Conservation (phyloP, 768 basidiomycete species). For the Termitomyces sp. region DNA sequence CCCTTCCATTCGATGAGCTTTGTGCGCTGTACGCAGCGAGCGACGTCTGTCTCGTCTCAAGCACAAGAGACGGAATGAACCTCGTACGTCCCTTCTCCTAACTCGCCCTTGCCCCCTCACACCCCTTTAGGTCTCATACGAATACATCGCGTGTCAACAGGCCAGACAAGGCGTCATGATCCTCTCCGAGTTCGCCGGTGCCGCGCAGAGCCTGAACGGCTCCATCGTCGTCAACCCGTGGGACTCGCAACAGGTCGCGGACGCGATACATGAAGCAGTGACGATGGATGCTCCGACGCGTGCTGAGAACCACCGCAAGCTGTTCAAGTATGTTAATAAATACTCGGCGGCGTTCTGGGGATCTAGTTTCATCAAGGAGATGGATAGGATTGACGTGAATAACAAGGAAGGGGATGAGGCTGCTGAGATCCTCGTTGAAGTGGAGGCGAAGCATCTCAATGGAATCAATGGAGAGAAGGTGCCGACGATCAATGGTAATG, state of each 20-base stretch:
- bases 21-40: constrained; percentile 97
- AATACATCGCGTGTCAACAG: constrained; percentile 95
- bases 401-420: constrained; percentile 31
- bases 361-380: constrained; percentile 82
- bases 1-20: constrained; percentile 86
- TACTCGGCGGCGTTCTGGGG: constrained; percentile 94
- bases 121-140: constrained; percentile 84
- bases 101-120: constrained; percentile 10
- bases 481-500: not conserved
- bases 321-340: constrained; percentile 95
- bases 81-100: constrained; percentile 52
- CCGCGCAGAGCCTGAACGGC: constrained; percentile 93
- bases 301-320: constrained; percentile 91
- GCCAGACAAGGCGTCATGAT: constrained; percentile 95
- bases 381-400: constrained; percentile 52
- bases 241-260: constrained; percentile 97
- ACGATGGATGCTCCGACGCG: constrained; percentile 79
- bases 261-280: constrained; percentile 94
- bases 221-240: constrained; percentile 97
- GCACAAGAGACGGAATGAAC: constrained; percentile 98
- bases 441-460: not conserved
- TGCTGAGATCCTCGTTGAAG: not conserved
- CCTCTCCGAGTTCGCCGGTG: constrained; percentile 96
- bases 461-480: not conserved
- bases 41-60: constrained; percentile 93